Conservation (phyloP, 164 flowering plant genomes). For the Dillenia suffruticosa region DNA sequence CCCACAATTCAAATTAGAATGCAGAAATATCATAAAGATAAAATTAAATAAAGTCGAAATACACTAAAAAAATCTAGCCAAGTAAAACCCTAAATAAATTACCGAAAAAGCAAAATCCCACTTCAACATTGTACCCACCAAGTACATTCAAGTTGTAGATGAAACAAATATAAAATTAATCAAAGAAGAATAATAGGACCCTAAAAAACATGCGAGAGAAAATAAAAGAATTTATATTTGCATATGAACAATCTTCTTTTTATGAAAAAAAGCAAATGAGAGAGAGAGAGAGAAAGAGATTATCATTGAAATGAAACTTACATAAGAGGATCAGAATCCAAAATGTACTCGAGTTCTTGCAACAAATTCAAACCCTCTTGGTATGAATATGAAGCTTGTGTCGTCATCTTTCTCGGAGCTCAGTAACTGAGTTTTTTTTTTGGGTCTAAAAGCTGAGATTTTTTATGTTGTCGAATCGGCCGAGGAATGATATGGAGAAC, state of each 20-base stretch:
- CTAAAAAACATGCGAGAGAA: not conserved
- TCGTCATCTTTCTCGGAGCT: conserved; percentile 8
- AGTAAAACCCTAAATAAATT: too few species aligned
- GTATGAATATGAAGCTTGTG: conserved; percentile 9
- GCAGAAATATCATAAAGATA: too few species aligned
- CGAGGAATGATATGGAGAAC: too few species aligned
- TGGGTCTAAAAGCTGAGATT: too few species aligned
- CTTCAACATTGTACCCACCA: not conserved
- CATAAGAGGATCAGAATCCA: conserved; percentile 60
- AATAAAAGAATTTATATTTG: not conserved
- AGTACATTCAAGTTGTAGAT: not conserved
- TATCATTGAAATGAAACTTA: conserved; percentile 23
- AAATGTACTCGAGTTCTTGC: conserved; percentile 46
- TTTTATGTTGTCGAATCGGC: too few species aligned
- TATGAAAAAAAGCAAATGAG: not conserved
- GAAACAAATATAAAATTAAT: not conserved
- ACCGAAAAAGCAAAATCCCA: too few species aligned
- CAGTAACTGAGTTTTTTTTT: too few species aligned
- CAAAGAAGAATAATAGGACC: not conserved
- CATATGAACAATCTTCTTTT: not conserved
- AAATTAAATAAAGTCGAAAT: too few species aligned
- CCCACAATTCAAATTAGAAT: too few species aligned
- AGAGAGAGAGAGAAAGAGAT: not conserved
- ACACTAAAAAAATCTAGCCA: too few species aligned
- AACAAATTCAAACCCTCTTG: conserved; percentile 27